Base-by-base conservation (phyloP, 2,329 filamentous ascomycete species). In the Fusarium mundagurra region DNA sequence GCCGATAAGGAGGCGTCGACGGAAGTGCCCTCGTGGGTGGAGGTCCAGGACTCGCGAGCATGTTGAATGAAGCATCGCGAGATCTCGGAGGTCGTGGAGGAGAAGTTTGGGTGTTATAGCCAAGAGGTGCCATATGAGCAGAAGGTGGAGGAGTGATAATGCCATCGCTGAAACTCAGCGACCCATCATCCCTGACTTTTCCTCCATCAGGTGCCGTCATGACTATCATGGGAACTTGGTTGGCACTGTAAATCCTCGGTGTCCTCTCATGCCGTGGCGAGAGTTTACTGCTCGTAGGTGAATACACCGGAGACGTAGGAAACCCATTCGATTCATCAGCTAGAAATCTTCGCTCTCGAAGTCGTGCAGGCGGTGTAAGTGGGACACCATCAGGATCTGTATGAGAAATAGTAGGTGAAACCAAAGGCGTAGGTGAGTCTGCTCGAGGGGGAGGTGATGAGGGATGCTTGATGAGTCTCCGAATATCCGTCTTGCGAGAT, bases 311-410 rank as follows among this genome's bases (percentile, higher is more conserved):
- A 9, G 83, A 84, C 9, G 82, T 69, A 0, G 84, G 83, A 47
- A 85, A 85, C 8, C 61, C 65, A 51, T 68, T 69, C 58, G 58
- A 76, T 41, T 64, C 43, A 36, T 73, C 58, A 7, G 50, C 41
- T 10, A 64, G 82, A 54, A 86, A 82, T 41, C 79, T 84, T 11
- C 87, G 83, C 58, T 88, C 86, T 59, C 84, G 82, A 5, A 89
- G 83, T 24, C 86, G 84, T 5, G 84, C 83, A 1, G 87, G 87
- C 2, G 87, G 86, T 1, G 84, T 86, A 31, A 86, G 73, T 0
- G 81, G 81, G 5, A 70, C 61, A 5, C 68, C 67, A 16, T 78
- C 75, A 13, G 64, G 43, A 18, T 72, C 76, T 5, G 70, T 41
- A 29, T 75, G 73, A 0, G 83, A 82, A 13, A 77, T 65, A 1